These are phyloP conservation scores for Erythrophleum fordii DNA, from an alignment of 306 rosid genomes.

Conservation along the genomic window DNA sequence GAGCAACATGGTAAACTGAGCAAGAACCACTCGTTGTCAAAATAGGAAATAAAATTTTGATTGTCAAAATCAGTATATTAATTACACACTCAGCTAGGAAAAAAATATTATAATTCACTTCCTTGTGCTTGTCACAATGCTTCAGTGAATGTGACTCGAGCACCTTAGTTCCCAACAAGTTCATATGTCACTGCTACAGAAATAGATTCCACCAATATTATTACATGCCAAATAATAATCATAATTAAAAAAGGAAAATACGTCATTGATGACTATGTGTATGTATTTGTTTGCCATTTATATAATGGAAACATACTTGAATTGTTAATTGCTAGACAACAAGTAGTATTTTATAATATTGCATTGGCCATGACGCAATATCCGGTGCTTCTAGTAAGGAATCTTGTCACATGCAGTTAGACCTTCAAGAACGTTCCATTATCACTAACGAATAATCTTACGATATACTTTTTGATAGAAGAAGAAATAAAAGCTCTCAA, in stretches of 20 bases:
- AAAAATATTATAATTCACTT: neutral
- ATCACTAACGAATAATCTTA: neutral
- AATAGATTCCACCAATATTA: neutral
- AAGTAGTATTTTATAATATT: neutral
- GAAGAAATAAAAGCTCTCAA: neutral
- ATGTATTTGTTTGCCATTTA: neutral
- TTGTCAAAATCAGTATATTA: neutral
- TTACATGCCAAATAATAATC: neutral
- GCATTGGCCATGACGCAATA: conserved; percentile 6
- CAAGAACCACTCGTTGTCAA: neutral
- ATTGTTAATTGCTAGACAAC: neutral
- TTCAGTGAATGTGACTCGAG: neutral
- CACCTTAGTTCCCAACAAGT: neutral
- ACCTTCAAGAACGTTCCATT: conserved; percentile 2
- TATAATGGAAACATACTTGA: conserved; percentile 8
- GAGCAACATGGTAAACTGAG: neutral
- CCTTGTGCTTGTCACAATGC: neutral
- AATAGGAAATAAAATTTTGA: neutral
- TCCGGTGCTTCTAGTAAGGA: neutral
- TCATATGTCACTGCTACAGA: neutral
- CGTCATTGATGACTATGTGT: conserved; percentile 1
- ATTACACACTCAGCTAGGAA: neutral
- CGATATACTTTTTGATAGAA: neutral
- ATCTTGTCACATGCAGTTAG: neutral
- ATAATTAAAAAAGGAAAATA: neutral